phyloP scores from a whole-genome alignment of 495 filamentous ascomycete species.

The Penicillium lagena region DNA sequence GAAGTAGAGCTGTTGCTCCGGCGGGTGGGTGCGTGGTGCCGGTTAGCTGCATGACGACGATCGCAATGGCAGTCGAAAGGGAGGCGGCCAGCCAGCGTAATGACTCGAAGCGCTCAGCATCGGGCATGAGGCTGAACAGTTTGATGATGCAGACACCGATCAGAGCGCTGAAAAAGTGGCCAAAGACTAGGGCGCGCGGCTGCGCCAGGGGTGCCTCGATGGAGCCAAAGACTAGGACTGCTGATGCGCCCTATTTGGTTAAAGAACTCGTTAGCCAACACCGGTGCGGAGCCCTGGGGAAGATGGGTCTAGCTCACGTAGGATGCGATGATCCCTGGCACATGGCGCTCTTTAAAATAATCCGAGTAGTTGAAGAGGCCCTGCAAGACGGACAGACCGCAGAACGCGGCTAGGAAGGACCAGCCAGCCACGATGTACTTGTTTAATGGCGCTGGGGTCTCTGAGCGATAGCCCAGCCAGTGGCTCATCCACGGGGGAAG shows the following conservation, averaged over 20 bases:
- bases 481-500: slow-evolving; percentile 28
- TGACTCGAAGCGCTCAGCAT: slow-evolving; percentile 35
- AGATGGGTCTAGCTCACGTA: slow-evolving; percentile 15
- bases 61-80: slow-evolving; percentile 56
- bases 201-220: slow-evolving; percentile 71
- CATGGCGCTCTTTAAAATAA: slow-evolving; percentile 22
- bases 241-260: slow-evolving; percentile 55
- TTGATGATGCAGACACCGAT: slow-evolving; percentile 60
- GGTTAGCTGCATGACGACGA: slow-evolving; percentile 65
- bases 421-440: slow-evolving; percentile 19
- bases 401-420: slow-evolving; percentile 31
- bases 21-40: slow-evolving; percentile 77
- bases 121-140: slow-evolving; percentile 53
- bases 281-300: not conserved
- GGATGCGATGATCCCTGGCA: slow-evolving; percentile 28
- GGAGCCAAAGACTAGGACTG: slow-evolving; percentile 60
- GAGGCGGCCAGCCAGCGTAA: slow-evolving; percentile 63
- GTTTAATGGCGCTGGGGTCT: slow-evolving; percentile 15
- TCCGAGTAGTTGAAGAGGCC: slow-evolving; percentile 26
- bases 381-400: slow-evolving; percentile 26
- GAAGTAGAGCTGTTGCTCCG: slow-evolving; percentile 73
- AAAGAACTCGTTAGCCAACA: not conserved
- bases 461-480: slow-evolving; percentile 32
- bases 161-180: slow-evolving; percentile 60
- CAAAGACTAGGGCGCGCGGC: slow-evolving; percentile 62